Conservation (phyloP, 306 rosid species). For the Vicia sativa region DNA sequence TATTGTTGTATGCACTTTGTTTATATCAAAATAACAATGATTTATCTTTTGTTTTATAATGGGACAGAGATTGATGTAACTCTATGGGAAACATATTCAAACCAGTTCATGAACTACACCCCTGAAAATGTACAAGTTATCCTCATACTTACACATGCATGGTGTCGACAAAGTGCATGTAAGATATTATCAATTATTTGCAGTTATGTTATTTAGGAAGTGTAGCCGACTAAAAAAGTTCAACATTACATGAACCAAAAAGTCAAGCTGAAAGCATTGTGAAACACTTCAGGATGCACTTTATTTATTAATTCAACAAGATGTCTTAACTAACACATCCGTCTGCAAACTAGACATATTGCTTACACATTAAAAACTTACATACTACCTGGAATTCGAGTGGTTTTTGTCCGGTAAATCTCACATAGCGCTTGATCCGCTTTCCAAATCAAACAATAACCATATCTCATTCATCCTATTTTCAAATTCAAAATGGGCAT, state of each 20-base stretch:
- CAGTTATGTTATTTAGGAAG: constrained; percentile 6
- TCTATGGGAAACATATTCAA: no score
- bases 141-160: no score
- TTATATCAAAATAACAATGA: no score
- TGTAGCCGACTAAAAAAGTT: background rate
- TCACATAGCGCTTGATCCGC: constrained; percentile 12
- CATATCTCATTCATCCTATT: constrained; percentile 71
- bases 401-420: background rate
- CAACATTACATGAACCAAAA: constrained; percentile 9
- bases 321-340: constrained; percentile 19
- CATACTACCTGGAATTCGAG: background rate
- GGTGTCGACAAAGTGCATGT: no score
- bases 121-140: no score
- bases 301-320: constrained; percentile 39
- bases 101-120: no score
- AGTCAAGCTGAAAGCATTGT: background rate
- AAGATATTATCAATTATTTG: no score
- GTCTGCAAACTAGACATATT: background rate
- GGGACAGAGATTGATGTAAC: no score
- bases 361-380: constrained; percentile 3
- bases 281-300: constrained; percentile 16
- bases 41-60: no score
- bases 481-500: constrained; percentile 71
- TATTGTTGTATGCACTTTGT: no score
- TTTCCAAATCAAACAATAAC: constrained; percentile 44